Conservation (phyloP, 2,329 filamentous ascomycete species). For the Colletotrichum tropicicola region DNA sequence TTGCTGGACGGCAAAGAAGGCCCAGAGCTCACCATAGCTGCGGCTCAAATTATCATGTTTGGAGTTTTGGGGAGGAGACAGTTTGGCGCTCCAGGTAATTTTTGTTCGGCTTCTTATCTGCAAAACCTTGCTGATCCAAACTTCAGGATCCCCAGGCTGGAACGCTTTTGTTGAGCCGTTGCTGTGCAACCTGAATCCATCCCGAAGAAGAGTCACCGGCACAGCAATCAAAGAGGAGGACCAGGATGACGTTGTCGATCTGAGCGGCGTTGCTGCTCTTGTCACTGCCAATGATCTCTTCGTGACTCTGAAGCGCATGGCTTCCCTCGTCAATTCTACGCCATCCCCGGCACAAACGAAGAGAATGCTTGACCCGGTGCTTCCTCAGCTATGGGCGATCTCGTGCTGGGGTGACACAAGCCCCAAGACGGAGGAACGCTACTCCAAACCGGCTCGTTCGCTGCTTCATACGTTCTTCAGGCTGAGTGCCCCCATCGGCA, state of each 20-base stretch:
- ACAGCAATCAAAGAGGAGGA: conserved; percentile 29
- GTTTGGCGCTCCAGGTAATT: conserved; percentile 68
- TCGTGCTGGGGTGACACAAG: conserved; percentile 57
- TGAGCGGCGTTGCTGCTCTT: conserved; percentile 53
- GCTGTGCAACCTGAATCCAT: conserved; percentile 59
- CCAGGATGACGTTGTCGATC: conserved; percentile 52
- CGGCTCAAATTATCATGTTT: conserved; percentile 70
- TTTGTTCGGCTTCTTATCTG: not conserved
- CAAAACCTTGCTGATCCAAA: not conserved
- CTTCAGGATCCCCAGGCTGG: conserved; percentile 67
- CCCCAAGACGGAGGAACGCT: conserved; percentile 44
- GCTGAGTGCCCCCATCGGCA: conserved; percentile 61
- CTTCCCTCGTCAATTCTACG: conserved; percentile 67
- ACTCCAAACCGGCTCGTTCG: conserved; percentile 54
- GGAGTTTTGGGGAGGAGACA: conserved; percentile 72
- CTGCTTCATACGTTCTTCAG: conserved; percentile 67
- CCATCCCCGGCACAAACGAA: conserved; percentile 73
- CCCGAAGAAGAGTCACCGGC: conserved; percentile 34
- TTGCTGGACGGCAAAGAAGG: conserved; percentile 70
- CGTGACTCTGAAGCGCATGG: conserved; percentile 62
- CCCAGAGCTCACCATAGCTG: conserved; percentile 64
- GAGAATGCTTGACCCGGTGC: conserved; percentile 65
- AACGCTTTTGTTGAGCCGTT: conserved; percentile 68
- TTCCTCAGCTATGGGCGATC: conserved; percentile 72
- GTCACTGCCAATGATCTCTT: conserved; percentile 58